These are phyloP conservation scores for Pulicaria dysenterica DNA, from an alignment of 129 eudicot genomes.

Conservation along the genomic window DNA sequence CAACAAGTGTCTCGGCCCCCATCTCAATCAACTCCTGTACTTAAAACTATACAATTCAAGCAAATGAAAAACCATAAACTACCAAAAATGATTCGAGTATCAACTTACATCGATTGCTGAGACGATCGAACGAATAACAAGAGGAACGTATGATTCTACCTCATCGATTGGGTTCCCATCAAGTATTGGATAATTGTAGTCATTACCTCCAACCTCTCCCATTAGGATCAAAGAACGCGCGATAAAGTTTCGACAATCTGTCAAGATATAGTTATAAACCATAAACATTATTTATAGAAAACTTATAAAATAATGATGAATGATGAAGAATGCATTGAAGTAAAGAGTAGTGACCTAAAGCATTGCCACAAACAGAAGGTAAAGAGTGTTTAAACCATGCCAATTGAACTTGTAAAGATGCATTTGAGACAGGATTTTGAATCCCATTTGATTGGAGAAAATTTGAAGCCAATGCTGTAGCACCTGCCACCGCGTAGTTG, in stretches of 20 bases:
- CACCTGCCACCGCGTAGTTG: conserved; percentile 25
- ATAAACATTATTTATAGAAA: background rate
- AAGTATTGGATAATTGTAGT: conserved; percentile 43
- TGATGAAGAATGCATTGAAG: background rate
- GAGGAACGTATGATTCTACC: conserved; percentile 28
- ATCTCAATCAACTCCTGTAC: conserved; percentile 40
- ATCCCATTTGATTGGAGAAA: background rate
- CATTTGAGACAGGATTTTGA: background rate
- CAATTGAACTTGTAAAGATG: conserved; percentile 29
- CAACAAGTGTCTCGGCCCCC: conserved; percentile 29
- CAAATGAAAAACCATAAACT: background rate
- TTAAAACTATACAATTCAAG: background rate
- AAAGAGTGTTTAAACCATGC: conserved; percentile 36
- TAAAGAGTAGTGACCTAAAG: conserved; percentile 14
- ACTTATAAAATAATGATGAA: background rate
- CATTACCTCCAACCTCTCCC: conserved; percentile 79
- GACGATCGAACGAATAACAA: conserved; percentile 42
- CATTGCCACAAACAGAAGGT: conserved; percentile 18
- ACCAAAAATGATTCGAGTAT: background rate
- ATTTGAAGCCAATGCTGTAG: conserved; percentile 21
- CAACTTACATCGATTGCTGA: conserved; percentile 42
- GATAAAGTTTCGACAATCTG: conserved; percentile 48
- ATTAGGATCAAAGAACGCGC: conserved; percentile 44
- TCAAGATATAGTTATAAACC: background rate
- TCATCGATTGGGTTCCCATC: conserved; percentile 31